Evolutionary conservation across 164 flowering plant species (phyloP).

Genomic region (Hamamelis virginiana): DNA sequence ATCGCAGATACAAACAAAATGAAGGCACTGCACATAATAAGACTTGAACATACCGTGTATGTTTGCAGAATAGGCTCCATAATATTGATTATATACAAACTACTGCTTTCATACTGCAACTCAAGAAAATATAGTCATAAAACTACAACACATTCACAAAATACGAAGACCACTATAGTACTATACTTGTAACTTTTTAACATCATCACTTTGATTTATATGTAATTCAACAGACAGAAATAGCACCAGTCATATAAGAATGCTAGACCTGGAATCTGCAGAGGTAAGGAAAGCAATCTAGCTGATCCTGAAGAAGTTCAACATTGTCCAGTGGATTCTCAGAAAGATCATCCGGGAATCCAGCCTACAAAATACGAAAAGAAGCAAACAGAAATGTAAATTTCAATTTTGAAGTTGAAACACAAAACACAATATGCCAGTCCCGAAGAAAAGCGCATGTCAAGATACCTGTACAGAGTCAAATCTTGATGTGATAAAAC

Average conservation of each 20-base stretch:
- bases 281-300: slow-evolving; percentile 86
- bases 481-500: slow-evolving; percentile 93
- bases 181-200: neutral
- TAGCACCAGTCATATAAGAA: neutral
- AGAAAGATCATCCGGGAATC: slow-evolving; percentile 73
- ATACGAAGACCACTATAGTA: neutral
- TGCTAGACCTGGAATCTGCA: slow-evolving; percentile 81
- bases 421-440: neutral
- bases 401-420: neutral
- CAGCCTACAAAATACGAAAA: slow-evolving; percentile 53
- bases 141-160: neutral
- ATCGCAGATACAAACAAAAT: slow-evolving; percentile 4
- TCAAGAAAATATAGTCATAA: slow-evolving; percentile 14
- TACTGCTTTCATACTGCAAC: slow-evolving; percentile 85
- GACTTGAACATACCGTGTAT: slow-evolving; percentile 60
- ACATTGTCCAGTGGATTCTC: slow-evolving; percentile 92
- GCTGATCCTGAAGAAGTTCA: slow-evolving; percentile 95
- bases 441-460: neutral
- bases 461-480: slow-evolving; percentile 84
- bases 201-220: neutral
- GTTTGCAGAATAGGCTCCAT: slow-evolving; percentile 89
- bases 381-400: neutral
- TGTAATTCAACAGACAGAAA: neutral
- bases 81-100: slow-evolving; percentile 69
- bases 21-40: neutral